Conservation (phyloP, 2,329 filamentous ascomycete genomes). For the Scedosporium aurantiacum region DNA sequence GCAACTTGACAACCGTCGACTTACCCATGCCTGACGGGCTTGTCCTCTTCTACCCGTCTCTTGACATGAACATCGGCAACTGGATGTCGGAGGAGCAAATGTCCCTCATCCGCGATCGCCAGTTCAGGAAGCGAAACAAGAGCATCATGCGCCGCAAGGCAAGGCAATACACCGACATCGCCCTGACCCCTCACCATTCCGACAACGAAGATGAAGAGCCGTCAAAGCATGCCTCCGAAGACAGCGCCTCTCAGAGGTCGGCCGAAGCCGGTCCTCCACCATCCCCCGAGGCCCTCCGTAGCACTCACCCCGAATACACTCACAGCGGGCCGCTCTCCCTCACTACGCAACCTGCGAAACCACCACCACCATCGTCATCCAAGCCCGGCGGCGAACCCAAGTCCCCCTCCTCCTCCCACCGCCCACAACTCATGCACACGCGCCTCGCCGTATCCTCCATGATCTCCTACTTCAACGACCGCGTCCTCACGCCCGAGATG, state of each 20-base stretch:
- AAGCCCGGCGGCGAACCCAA: not conserved
- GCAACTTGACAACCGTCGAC: conserved; percentile 26
- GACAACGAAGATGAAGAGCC: conserved; percentile 55
- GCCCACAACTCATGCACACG: conserved; percentile 55
- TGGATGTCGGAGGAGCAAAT: conserved; percentile 99
- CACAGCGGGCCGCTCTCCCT: conserved; percentile 30
- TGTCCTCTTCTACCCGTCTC: conserved; percentile 74
- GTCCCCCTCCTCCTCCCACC: conserved; percentile 31
- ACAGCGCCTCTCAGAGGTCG: not conserved
- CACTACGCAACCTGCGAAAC: conserved; percentile 5
- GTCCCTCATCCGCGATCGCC: conserved; percentile 78
- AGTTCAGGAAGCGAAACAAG: conserved; percentile 65
- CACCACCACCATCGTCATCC: not conserved
- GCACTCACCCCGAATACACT: conserved; percentile 38
- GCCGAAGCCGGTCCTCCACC: not conserved
- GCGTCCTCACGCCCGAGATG: conserved; percentile 91
- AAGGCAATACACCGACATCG: conserved; percentile 76
- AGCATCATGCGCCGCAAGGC: conserved; percentile 74
- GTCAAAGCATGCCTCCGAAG: conserved; percentile 16
- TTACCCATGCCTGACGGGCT: conserved; percentile 70
- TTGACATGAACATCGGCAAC: conserved; percentile 96
- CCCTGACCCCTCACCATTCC: conserved; percentile 71
- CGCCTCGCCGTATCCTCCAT: conserved; percentile 92
- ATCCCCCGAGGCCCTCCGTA: conserved; percentile 16
- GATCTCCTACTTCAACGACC: conserved; percentile 96